Evolutionary conservation across 768 basidiomycete genomes (phyloP), one percentile per base, ranked within the genome.

Genomic region (Cystofilobasidium ferigula): DNA sequence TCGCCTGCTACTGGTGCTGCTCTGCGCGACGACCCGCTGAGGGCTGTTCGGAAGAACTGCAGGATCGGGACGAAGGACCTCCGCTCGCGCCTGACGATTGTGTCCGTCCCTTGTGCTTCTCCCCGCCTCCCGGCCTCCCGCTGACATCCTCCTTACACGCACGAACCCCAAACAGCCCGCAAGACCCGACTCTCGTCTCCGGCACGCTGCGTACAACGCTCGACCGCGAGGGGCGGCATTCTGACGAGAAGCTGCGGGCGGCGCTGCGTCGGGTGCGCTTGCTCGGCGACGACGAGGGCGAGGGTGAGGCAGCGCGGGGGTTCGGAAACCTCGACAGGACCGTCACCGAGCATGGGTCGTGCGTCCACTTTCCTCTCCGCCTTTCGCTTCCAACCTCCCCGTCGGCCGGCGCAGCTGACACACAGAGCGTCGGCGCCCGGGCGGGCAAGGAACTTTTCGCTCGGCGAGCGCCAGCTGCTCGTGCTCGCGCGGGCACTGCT

Each of bases 391-490:
- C 9, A 28, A 22, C n/a, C 38, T 20, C 34, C 24, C 28, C 3
- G 24, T 38, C 26, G 14, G 13, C 56, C n/a, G n/a, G n/a, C n/a
- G n/a, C n/a, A n/a, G n/a, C n/a, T n/a, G n/a, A n/a, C n/a, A n/a
- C n/a, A n/a, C n/a, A n/a, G n/a, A n/a, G n/a, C n/a, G n/a, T n/a
- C n/a, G n/a, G n/a, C n/a, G n/a, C n/a, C n/a, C n/a, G n/a, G n/a
- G n/a, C n/a, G n/a, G n/a, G 59, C 61, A 18, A 36, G 53, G 12
- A 75, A 77, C 53, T 74, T 76, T 62, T 70, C 67, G 58, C 72
- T 74, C 30, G 76, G 76, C 2, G 72, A 77, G 57, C 56, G 75
- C 35, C 76, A 77, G 61, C 66, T 77, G 14, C 68, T 77, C n/a
- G 72, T 73, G 45, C 62, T 77, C 0, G 74, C 74, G 22, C 56